Base-by-base conservation (phyloP, 106 monocot genomes). In the Acorus gramineus region DNA sequence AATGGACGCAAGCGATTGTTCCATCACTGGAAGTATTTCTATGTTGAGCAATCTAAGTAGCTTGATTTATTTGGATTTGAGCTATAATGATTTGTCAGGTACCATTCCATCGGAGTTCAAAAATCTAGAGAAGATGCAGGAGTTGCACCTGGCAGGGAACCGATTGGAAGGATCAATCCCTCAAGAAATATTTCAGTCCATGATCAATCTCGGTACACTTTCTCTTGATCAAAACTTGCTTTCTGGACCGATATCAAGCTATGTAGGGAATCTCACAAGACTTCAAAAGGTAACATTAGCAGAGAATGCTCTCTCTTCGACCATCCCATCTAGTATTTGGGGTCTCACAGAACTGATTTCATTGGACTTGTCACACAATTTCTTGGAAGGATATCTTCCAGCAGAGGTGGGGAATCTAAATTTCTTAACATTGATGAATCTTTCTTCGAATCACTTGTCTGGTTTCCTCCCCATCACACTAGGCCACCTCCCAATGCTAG, bases 231-330 rank as follows among this genome's bases (percentile, higher is more conserved):
- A 28, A 28, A 69, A 69, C 60, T 5, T 2, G 6, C 52, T 69
- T 44, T 59, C 50, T 28, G 60, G 59, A 42, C 2, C 50, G 4
- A 60, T 69, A 69, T 60, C 69, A 6, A 50, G 60, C n/a, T 59
- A 49, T 6, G 0, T 69, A 4, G 69, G 69, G 7, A 69, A 69
- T 14, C 43, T 60, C 44, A 69, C 43, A 44, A 8, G 14, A 2
- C 47, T 69, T 28, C 4, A 51, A 52, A 8, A 7, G 11, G 42
- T 69, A 5, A 1, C 1, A 6, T 7, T 68, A 2, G 9, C 47
- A 10, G 11, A 2, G 7, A 67, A 67, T 14, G 12, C 2, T 2
- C 49, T 67, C 9, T 67, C 67, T 6, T 57, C 46, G 2, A 55
- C 3, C 11, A 67, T 67, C 14, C 67, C 67, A 13, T 0, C 9